Evolutionary conservation across 805 yeast species (phyloP).

Genomic region (Diddensiella transvaalensis): DNA sequence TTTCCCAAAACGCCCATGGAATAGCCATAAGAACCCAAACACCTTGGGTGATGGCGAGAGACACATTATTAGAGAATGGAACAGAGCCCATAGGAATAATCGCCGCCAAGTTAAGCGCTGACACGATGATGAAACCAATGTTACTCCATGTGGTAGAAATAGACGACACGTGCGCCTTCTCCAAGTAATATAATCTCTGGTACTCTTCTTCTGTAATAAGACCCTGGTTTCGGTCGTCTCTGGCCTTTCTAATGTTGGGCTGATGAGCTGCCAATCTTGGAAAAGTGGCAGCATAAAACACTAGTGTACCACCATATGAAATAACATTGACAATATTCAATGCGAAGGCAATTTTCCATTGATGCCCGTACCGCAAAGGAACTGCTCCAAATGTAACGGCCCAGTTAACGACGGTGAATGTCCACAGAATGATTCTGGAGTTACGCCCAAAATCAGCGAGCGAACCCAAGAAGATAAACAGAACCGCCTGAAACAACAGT

Average conservation of each 20-base stretch:
- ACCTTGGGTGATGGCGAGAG: constrained; percentile 14
- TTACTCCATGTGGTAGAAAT: constrained; percentile 20
- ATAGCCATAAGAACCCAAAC: constrained; percentile 18
- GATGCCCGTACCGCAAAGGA: constrained; percentile 8
- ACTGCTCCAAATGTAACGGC: constrained; percentile 16
- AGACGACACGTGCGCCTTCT: constrained; percentile 16
- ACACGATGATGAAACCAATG: constrained; percentile 13
- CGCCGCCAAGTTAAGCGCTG: constrained; percentile 14
- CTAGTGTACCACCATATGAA: constrained; percentile 13
- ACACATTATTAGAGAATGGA: constrained; percentile 14
- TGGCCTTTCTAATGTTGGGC: constrained; percentile 15
- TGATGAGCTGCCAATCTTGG: constrained; percentile 18
- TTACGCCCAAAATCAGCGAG: constrained; percentile 17
- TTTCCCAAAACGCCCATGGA: constrained; percentile 18
- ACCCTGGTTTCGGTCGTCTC: constrained; percentile 14
- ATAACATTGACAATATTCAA: constrained; percentile 12
- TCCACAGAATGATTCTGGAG: constrained; percentile 13
- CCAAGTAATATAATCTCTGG: constrained; percentile 9
- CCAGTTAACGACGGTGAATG: constrained; percentile 13
- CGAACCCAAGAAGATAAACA: constrained; percentile 19
- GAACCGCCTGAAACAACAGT: constrained; percentile 15
- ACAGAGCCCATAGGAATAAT: constrained; percentile 14
- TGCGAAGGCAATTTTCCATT: constrained; percentile 14
- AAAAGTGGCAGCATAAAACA: constrained; percentile 18
- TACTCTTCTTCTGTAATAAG: constrained; percentile 12